phyloP scores from a whole-genome alignment of 176 grass and related monocot species.

The Carex myosuroides region DNA sequence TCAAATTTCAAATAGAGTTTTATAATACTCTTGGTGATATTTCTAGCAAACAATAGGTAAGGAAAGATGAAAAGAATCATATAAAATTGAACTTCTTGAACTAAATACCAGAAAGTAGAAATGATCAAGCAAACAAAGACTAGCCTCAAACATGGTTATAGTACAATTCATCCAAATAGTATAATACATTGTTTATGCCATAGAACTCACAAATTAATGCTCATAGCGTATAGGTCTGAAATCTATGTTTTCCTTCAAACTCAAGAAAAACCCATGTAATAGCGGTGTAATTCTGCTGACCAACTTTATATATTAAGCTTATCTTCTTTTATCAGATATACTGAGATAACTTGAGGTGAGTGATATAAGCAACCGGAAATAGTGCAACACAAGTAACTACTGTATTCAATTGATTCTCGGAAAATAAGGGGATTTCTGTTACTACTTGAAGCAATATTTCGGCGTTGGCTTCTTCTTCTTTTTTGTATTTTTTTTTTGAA shows the following conservation, averaged over 20 bases:
- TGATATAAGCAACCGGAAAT: constrained; percentile 1
- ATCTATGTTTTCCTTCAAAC: constrained; percentile 11
- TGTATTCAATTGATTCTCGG: constrained; percentile 15
- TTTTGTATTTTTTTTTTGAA: neutral
- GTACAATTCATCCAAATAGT: neutral
- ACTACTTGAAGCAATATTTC: constrained; percentile 6
- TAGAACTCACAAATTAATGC: neutral
- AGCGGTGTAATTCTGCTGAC: neutral
- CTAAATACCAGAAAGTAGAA: neutral
- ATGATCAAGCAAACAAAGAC: neutral
- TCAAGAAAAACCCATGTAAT: neutral
- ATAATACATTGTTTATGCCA: neutral
- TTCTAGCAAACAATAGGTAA: neutral
- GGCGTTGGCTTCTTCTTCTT: neutral
- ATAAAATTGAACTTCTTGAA: neutral
- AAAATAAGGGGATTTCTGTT: constrained; percentile 1
- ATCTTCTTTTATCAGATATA: neutral
- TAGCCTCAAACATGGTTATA: neutral
- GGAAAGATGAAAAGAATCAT: neutral
- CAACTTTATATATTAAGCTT: neutral
- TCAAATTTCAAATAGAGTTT: no score
- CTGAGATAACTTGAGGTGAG: constrained; percentile 5
- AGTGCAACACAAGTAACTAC: neutral
- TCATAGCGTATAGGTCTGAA: neutral
- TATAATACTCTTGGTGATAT: no score